Base-by-base conservation (phyloP, 495 filamentous ascomycete species). In the Amorphotheca resinae region DNA sequence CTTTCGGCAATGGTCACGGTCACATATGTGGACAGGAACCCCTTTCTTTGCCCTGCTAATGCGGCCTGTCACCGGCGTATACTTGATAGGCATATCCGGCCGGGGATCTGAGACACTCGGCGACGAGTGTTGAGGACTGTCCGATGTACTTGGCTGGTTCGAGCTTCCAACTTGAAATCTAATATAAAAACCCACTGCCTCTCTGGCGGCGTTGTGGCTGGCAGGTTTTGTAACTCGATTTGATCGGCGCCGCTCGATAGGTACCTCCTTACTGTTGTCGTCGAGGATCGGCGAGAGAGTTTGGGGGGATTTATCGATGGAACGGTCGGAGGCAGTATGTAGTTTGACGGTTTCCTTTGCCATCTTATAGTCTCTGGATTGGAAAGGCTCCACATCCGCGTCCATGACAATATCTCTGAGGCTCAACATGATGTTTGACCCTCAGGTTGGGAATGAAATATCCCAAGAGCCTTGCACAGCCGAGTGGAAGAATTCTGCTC, bases 31-130 rank as follows among this genome's bases (percentile, higher is more conserved):
- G 17, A 88, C 82, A 18, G 78, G 80, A 44, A 85, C 74, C 12
- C 83, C 83, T 59, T 88, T 88, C 69, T 84, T 87, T 7, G 83
- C 83, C 53, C 80, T 79, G 63, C 83, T 88, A 34, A 86, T 76
- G 34, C 80, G 78, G 39, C 77, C 74, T 14, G 81, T 85, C 33
- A 79, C 78, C 26, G 80, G 80, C n/a, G 81, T 85, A 35, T 69
- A 62, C 48, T 68, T 73, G 50, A 71, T 59, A 16, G 64, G 64
- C 26, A 64, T 33, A n/a, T 64, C 60, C n/a, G 57, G 30, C 6
- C 60, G 37, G 7, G 38, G 11, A 1, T 51, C 46, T 9, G 14
- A 15, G 26, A 42, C 48, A 2, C 47, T 44, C 42, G 56, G 37
- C 51, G 50, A 49, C 9, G 51, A 48, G n/a, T 44, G 44, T 33